A percentile compares a stretch with the other conserved stretches of the same genome.
phyloP scores from a whole-genome alignment of 1,284 basidiomycete species.

The Lentinula novae-zelandiae region DNA sequence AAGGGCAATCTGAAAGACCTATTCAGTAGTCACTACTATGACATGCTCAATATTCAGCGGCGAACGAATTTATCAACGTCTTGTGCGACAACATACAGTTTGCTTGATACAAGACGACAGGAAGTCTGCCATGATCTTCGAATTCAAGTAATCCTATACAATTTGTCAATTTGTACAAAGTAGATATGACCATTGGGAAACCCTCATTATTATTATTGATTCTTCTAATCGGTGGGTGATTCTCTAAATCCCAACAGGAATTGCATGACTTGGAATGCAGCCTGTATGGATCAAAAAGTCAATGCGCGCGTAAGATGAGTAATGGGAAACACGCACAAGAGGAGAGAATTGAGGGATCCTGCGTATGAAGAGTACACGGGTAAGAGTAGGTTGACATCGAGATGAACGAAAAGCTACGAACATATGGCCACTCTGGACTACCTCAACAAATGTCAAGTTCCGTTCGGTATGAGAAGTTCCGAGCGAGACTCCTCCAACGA shows the following conservation, averaged over 20 bases:
- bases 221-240: conserved; percentile 25
- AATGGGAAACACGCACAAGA: conserved; percentile 35
- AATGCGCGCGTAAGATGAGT: neutral
- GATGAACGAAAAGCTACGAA: conserved; percentile 26
- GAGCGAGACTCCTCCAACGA: conserved; percentile 59
- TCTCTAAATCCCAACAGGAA: conserved; percentile 64
- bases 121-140: too few species aligned
- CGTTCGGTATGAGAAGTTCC: conserved; percentile 65
- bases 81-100: too few species aligned
- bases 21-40: too few species aligned
- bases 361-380: neutral
- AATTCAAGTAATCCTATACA: neutral
- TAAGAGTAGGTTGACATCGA: conserved; percentile 1
- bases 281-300: conserved; percentile 29
- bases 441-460: conserved; percentile 62
- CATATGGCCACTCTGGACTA: conserved; percentile 70
- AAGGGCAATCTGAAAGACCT: too few species aligned
- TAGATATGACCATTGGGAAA: neutral
- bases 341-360: conserved; percentile 71
- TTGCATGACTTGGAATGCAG: conserved; percentile 67
- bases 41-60: too few species aligned
- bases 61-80: too few species aligned
- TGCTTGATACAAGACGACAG: too few species aligned
- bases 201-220: neutral
- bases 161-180: neutral